These are phyloP conservation scores for Phtheirospermum japonicum DNA, from an alignment of 257 asterid species.

Conservation along the genomic window DNA sequence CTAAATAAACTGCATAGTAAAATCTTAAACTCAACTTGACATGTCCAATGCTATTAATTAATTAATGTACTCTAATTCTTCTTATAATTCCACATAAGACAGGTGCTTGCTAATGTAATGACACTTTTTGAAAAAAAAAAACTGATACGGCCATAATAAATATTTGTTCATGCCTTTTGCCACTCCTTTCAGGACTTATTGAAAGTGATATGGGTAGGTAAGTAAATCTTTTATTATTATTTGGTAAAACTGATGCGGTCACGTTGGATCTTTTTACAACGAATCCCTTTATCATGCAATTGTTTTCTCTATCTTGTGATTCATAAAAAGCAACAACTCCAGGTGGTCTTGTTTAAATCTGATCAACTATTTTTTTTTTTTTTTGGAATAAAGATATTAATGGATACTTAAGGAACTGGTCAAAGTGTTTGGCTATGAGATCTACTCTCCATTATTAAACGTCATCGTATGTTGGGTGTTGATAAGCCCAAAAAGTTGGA, in stretches of 20 bases:
- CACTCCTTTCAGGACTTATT: slow-evolving; percentile 72
- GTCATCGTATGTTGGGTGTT: slow-evolving; percentile 82
- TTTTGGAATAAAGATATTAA: slow-evolving; percentile 83
- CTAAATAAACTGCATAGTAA: slow-evolving; percentile 16
- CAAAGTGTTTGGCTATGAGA: slow-evolving; percentile 82
- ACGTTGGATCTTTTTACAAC: slow-evolving; percentile 15
- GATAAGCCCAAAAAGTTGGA: too few species aligned
- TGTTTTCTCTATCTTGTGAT: slow-evolving; percentile 19
- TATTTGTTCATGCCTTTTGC: slow-evolving; percentile 77
- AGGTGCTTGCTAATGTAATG: slow-evolving; percentile 93
- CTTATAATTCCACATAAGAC: slow-evolving; percentile 30
- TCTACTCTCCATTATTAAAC: slow-evolving; percentile 84
- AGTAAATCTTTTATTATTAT: slow-evolving; percentile 17
- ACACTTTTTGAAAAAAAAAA: slow-evolving; percentile 67
- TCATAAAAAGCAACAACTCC: slow-evolving; percentile 17
- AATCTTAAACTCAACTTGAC: slow-evolving; percentile 21
- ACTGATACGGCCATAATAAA: slow-evolving; percentile 74
- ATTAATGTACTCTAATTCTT: slow-evolving; percentile 16
- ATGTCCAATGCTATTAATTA: slow-evolving; percentile 15
- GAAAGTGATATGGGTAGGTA: slow-evolving; percentile 85
- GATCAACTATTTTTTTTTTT: slow-evolving; percentile 32
- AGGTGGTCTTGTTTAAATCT: slow-evolving; percentile 25
- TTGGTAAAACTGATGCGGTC: background rate
- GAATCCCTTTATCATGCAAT: slow-evolving; percentile 24
- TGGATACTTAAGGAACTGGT: slow-evolving; percentile 81